These are phyloP conservation scores for Alternaria solani DNA, from an alignment of 2,329 filamentous ascomycete genomes.

Conservation along the genomic window DNA sequence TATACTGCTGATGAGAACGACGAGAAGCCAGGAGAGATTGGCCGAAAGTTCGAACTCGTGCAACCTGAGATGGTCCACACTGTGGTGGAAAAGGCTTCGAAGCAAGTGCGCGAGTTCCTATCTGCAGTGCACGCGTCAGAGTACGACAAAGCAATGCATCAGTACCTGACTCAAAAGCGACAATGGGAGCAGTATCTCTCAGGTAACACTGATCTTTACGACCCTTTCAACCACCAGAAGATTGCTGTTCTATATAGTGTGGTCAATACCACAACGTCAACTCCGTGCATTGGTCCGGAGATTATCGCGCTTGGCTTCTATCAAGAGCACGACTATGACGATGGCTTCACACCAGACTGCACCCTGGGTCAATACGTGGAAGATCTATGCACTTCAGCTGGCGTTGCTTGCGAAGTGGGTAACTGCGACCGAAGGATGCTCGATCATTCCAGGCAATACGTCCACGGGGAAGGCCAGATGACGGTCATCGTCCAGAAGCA, in stretches of 20 bases:
- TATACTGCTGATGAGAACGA: slow-evolving; percentile 53
- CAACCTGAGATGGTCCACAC: slow-evolving; percentile 94
- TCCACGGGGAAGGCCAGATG: slow-evolving; percentile 93
- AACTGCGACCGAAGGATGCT: slow-evolving; percentile 88
- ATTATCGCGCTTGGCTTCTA: slow-evolving; percentile 93
- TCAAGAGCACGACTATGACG: slow-evolving; percentile 79
- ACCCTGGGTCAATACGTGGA: slow-evolving; percentile 96
- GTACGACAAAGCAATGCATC: slow-evolving; percentile 92
- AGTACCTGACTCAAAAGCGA: slow-evolving; percentile 90
- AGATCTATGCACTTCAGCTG: slow-evolving; percentile 79
- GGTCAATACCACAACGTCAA: slow-evolving; percentile 91
- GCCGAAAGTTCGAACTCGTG: slow-evolving; percentile 85
- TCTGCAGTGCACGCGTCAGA: slow-evolving; percentile 96
- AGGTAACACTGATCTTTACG: slow-evolving; percentile 86
- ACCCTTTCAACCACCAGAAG: slow-evolving; percentile 94
- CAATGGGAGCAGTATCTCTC: slow-evolving; percentile 97
- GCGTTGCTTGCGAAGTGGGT: slow-evolving; percentile 80
- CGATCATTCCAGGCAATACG: slow-evolving; percentile 95
- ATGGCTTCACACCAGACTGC: slow-evolving; percentile 80
- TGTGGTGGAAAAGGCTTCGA: slow-evolving; percentile 78
- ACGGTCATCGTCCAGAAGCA: slow-evolving; percentile 87
- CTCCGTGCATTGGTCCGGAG: slow-evolving; percentile 90
- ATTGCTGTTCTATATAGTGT: slow-evolving; percentile 94
- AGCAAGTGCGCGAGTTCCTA: slow-evolving; percentile 89
- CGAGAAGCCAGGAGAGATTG: slow-evolving; percentile 44